Evolutionary conservation across 805 yeast genomes (phyloP), one percentile per base, ranked within the genome.

Genomic region (Zygoascus biomembranicola): DNA sequence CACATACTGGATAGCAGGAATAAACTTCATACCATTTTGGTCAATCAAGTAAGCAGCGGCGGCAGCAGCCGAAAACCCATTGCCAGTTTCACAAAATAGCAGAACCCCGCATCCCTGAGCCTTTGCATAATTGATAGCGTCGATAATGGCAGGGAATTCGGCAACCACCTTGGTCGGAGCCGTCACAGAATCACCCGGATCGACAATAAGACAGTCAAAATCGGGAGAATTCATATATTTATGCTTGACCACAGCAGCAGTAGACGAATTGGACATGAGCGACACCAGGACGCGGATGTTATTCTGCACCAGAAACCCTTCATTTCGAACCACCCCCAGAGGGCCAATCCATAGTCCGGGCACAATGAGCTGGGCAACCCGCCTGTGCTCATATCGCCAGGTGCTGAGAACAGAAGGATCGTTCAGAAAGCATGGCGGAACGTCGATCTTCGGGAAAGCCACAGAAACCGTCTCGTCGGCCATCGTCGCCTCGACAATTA

Each of bases 301-400:
- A 52, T 73, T 65, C n/a, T 63, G 59, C 18, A 55, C 51, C 9
- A 78, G 58, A 51, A 74, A 72, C 8, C 65, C 67, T 8, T 61
- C 58, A 59, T 75, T 73, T 1, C 72, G 66, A n/a, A 75, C 61
- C 0, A 73, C 67, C 49, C 74, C 66, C 52, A 75, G 57, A 1
- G 81, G 79, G 1, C 82, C 81, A 32, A 78, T 66, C 68, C 73
- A 76, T 2, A 77, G 62, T 46, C 69, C 65, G 18, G 69, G 69
- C 9, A 72, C 63, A 16, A 78, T 54, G 54, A 66, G 68, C 60
- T 77, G 80, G 2, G 80, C 76, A 41, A 64, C 52, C 42, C 67
- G 61, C n/a, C 72, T 63, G 39, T 54, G 32, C 43, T 67, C 70
- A 49, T 64, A 64, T 2, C 58, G 56, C 71, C 71, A 67, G 9